These are phyloP conservation scores for Solanum piurae DNA, from an alignment of 257 asterid species.

Conservation along the genomic window DNA sequence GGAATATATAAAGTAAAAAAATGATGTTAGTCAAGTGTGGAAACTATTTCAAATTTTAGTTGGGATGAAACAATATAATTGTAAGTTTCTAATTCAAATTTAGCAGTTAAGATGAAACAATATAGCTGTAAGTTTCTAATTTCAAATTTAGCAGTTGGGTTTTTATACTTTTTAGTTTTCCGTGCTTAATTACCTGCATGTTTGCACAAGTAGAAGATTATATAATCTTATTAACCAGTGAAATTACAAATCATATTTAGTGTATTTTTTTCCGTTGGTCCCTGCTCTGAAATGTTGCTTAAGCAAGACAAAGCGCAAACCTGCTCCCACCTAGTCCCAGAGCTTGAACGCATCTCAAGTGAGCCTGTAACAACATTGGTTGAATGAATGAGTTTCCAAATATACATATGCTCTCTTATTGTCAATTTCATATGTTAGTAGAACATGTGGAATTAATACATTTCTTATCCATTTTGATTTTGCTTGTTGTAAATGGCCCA, in stretches of 20 bases:
- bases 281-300: not conserved
- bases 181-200: not conserved
- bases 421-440: not conserved
- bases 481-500: not conserved
- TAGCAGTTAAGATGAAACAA: not conserved
- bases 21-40: not conserved
- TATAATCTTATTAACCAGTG: not conserved
- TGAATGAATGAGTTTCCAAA: not conserved
- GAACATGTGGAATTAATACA: not conserved
- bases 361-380: not conserved
- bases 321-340: not conserved
- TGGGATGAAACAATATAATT: not conserved
- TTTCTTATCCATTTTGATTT: not conserved
- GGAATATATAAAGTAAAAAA: not conserved
- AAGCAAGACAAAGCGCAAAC: not conserved
- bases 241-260: not conserved
- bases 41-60: not conserved
- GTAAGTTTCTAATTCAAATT: not conserved
- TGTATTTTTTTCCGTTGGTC: not conserved
- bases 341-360: not conserved
- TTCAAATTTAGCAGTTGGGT: not conserved
- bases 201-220: not conserved
- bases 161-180: not conserved
- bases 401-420: not conserved
- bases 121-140: not conserved